Base-by-base conservation (phyloP, 2,329 filamentous ascomycete species). In the Blastomyces percursus region DNA sequence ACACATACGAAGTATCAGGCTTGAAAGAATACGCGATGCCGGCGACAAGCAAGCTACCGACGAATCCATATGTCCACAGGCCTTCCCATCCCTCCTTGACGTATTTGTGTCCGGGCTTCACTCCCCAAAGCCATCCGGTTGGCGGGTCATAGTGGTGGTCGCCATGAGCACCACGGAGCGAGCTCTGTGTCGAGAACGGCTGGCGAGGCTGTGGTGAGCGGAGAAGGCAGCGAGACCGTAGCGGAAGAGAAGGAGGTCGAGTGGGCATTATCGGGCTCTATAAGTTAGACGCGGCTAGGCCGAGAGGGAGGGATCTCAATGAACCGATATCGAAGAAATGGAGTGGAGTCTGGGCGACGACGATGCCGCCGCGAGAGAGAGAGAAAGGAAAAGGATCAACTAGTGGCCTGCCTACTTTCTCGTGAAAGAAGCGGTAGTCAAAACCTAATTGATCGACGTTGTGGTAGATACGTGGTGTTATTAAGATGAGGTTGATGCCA, bases 31-130 rank as follows among this genome's bases (percentile, higher is more conserved):
- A 91, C 67, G 89, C 90, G 67, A 96, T 81, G 65, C 84, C 85
- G 61, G 86, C 87, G 67, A 91, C 81, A 35, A 85, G 78, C 72
- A 96, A 78, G 72, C 86, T 88, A 61, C 90, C 90, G 74, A 87
- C 89, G 77, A 96, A 91, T 59, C 92, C 91, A 75, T 89, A 90
- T 75, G 88, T 88, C 81, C 88, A 92, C 62, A 91, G 78, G 68
- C 82, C 86, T 83, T 99, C 94, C 94, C 94, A 99, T 60, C 93
- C 94, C 80, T 99, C 94, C 76, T 91, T 89, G 83, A 95, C 86
- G 74, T 90, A 86, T 82, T 96, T 96, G 85, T 96, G 90, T 66
- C 92, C 92, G 44, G 94, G 94, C 81, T 91, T 92, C 71, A 96
- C 84, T 68, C 92, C 92, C 77, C 90, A 96, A 71, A 99, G 85